A percentile compares a stretch with the other conserved stretches of the same genome.
Evolutionary conservation across 2,329 filamentous ascomycete species (phyloP).

Genomic region (Ciborinia camelliae): DNA sequence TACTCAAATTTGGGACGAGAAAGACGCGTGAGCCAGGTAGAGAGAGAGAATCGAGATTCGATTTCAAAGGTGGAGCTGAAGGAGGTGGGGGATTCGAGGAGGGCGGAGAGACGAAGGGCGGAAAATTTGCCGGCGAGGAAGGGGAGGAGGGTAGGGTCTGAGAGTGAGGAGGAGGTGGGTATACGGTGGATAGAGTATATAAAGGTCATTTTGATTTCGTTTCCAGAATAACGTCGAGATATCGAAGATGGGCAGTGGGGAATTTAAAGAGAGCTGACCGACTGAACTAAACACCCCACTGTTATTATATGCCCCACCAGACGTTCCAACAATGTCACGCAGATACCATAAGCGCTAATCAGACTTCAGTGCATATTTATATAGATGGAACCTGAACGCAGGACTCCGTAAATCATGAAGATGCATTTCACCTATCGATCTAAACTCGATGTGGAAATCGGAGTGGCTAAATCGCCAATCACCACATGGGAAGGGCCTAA

Average conservation of each 20-base stretch:
- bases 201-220: conserved; percentile 19
- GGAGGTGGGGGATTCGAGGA: conserved; percentile 32
- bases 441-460: too few species aligned
- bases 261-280: neutral
- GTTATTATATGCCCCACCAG: neutral
- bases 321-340: neutral
- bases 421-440: too few species aligned
- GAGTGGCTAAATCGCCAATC: too few species aligned
- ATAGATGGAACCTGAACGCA: too few species aligned
- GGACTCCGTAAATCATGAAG: too few species aligned
- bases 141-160: conserved; percentile 23
- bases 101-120: conserved; percentile 35
- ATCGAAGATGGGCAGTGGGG: neutral
- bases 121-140: conserved; percentile 32
- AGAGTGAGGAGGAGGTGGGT: conserved; percentile 20
- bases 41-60: conserved; percentile 32
- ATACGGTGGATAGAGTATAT: conserved; percentile 26
- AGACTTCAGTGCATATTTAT: too few species aligned
- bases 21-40: conserved; percentile 34
- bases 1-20: conserved; percentile 29
- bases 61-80: conserved; percentile 37
- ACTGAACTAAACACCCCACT: neutral
- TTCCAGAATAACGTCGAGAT: neutral
- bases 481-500: too few species aligned
- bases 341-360: neutral